Evolutionary conservation across 2,329 filamentous ascomycete species (phyloP), one percentile per base, ranked within the genome.

Genomic region (Monosporascus sp.): DNA sequence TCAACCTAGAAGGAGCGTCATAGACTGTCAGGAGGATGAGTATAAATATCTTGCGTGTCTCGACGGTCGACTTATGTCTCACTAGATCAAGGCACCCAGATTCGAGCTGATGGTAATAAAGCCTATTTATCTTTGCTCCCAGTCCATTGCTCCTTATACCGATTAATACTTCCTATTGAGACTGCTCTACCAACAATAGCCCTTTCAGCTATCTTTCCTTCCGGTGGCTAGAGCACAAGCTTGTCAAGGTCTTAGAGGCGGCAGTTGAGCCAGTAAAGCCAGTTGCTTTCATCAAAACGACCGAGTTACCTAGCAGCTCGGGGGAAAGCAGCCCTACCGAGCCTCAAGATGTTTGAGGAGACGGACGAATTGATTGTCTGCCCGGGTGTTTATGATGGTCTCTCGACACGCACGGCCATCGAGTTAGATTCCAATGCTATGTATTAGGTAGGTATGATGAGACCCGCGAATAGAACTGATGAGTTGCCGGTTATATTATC

Each of bases 331-430:
- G 17, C 8, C 44, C 16, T 31, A 27, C 36, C 11, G 43, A 44
- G 14, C 37, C 46, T 11, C 24, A 38, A n/a, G 26, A 67, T 67
- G 64, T 52, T 69, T 8, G 49, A 63, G 22, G 65, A 69, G 37
- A 64, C 65, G 6, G 50, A 64, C 20, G 61, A 67, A 45, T 52
- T 79, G 41, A 70, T 79, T 31, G 64, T 73, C 27, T 73, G 71
- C 31, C 76, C 77, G 3, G 76, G 76, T 14, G 75, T 80, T n/a
- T 79, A 77, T 53, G 77, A 79, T 65, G 76, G 77, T 14, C 60
- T 79, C 20, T 76, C 76, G 7, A 76, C 76, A 37, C 72, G 74
- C 26, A 71, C 77, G 17, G 77, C 77, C 26, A 69, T 79, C 27
- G 69, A 73, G 34, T 67, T 73, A 7, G 76, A 76, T 36, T 80